Percentiles rank a stretch among this genome's conserved stretches.
Evolutionary conservation across 2,329 filamentous ascomycete genomes (phyloP).

Genomic region (Dothidotthia symphoricarpi): DNA sequence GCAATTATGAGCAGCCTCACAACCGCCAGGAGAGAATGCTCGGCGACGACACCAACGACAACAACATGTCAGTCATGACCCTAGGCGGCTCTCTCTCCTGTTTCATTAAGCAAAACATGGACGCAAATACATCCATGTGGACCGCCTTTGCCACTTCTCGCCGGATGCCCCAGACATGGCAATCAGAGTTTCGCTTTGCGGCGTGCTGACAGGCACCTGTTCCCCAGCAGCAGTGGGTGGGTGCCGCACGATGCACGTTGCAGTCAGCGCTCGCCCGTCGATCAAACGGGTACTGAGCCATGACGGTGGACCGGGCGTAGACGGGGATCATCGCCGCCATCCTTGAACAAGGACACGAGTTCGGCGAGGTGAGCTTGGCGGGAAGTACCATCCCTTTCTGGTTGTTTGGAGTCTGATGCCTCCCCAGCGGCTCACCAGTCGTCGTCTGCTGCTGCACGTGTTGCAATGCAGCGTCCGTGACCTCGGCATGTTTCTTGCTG

Average conservation of each 20-base stretch:
- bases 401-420: constrained; percentile 7
- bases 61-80: no score
- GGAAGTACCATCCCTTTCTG: constrained; percentile 24
- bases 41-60: neutral
- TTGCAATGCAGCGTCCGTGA: neutral
- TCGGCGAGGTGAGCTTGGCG: constrained; percentile 40
- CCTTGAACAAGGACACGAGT: constrained; percentile 27
- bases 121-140: no score
- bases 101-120: no score
- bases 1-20: constrained; percentile 12
- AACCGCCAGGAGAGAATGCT: constrained; percentile 12
- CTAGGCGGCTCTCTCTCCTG: no score
- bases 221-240: constrained; percentile 9
- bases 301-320: constrained; percentile 29
- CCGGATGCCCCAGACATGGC: neutral
- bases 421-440: no score
- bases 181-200: constrained; percentile 10
- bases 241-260: constrained; percentile 34
- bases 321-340: constrained; percentile 35
- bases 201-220: constrained; percentile 4
- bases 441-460: neutral
- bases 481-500: no score
- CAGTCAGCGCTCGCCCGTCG: constrained; percentile 32
- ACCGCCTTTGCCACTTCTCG: neutral
- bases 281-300: constrained; percentile 43